Evolutionary conservation across 2,329 filamentous ascomycete species (phyloP).

Genomic region (Calycina herbarum): DNA sequence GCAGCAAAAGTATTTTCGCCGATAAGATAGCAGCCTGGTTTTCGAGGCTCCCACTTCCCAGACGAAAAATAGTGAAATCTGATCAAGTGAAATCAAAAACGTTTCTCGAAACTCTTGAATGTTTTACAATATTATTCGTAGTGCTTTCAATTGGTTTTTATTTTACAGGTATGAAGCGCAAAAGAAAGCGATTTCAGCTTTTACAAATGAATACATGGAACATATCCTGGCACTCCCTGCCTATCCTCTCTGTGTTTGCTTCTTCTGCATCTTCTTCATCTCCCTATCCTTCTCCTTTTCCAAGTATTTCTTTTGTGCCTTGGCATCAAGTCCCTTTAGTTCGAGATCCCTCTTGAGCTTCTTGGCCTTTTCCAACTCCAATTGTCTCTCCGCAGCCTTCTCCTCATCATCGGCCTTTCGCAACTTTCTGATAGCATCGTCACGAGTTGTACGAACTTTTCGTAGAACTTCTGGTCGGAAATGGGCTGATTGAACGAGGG

Average conservation of each 20-base stretch:
- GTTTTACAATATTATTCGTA: background rate
- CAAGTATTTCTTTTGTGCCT: conserved; percentile 82
- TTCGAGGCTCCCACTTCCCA: background rate
- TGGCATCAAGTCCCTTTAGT: conserved; percentile 73
- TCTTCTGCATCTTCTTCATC: conserved; percentile 62
- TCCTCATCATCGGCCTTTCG: conserved; percentile 76
- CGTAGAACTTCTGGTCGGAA: conserved; percentile 89
- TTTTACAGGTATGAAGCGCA: conserved; percentile 2
- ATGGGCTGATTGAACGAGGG: conserved; percentile 72
- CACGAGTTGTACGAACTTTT: conserved; percentile 78
- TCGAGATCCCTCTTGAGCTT: conserved; percentile 89
- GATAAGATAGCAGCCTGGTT: background rate
- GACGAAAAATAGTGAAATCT: no score
- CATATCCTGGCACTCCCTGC: background rate
- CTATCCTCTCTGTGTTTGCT: conserved; percentile 47
- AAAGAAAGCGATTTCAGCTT: background rate
- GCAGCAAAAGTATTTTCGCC: background rate
- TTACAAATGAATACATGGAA: background rate
- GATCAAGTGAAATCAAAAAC: background rate
- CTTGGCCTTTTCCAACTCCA: conserved; percentile 72
- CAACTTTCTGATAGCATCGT: conserved; percentile 77
- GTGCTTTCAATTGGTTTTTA: background rate
- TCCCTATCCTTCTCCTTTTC: conserved; percentile 80
- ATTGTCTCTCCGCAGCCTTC: conserved; percentile 74
- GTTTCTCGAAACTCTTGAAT: background rate